Evolutionary conservation across 169 alveolate species (phyloP).

Genomic region (Ichthyophthirius multifiliis): DNA sequence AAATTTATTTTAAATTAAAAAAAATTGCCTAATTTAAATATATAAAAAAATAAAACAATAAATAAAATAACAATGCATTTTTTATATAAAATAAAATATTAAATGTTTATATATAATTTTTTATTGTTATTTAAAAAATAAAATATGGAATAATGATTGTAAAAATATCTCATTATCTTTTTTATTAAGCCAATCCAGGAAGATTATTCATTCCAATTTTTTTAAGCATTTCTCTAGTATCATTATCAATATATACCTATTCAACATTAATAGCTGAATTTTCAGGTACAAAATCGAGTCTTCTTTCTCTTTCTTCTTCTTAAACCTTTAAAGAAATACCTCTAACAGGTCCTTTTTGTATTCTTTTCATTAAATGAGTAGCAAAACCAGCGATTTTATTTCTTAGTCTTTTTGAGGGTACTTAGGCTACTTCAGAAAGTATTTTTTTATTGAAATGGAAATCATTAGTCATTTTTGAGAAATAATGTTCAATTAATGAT

Average conservation of each 20-base stretch:
- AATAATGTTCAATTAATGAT: conserved; percentile 98
- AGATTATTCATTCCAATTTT: conserved; percentile 59
- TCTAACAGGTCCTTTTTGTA: conserved; percentile 99
- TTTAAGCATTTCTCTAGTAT: conserved; percentile 62
- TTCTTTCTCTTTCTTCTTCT: conserved; percentile 99
- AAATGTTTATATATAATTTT: too few species aligned
- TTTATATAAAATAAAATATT: too few species aligned
- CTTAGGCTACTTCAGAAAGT: conserved; percentile 98
- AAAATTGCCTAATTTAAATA: too few species aligned
- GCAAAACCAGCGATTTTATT: conserved; percentile 98
- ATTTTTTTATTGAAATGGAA: conserved; percentile 99
- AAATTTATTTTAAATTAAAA: too few species aligned
- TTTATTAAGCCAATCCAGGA: conserved; percentile 25
- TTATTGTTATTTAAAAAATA: too few species aligned
- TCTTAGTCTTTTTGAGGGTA: conserved; percentile 98
- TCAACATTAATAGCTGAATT: conserved; percentile 55
- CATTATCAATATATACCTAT: conserved; percentile 40
- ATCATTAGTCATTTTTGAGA: conserved; percentile 94
- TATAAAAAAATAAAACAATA: too few species aligned
- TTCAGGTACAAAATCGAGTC: conserved; percentile 98
- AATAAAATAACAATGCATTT: too few species aligned
- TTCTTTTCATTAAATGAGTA: conserved; percentile 91
- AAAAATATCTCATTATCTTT: too few species aligned
- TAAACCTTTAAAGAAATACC: conserved; percentile 99
- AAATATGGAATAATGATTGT: too few species aligned